A percentile compares a stretch with the other conserved stretches of the same genome.
These are phyloP conservation scores for Pseudocercospora macadamiae DNA, from an alignment of 2,329 filamentous ascomycete species.

Conservation along the genomic window DNA sequence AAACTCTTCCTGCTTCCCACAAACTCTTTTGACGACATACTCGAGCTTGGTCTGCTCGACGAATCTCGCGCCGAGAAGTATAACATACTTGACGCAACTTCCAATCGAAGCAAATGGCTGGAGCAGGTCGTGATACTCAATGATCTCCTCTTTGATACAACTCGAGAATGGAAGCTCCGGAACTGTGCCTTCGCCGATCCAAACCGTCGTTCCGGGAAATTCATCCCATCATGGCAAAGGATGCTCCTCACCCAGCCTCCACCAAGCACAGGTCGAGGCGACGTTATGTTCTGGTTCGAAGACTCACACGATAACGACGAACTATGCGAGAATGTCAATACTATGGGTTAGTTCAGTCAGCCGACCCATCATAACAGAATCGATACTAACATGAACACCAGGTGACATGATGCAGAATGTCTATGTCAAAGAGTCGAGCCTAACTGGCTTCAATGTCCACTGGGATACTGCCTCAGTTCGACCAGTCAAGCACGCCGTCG, in stretches of 20 bases:
- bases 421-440: conserved; percentile 19
- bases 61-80: conserved; percentile 13
- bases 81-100: conserved; percentile 25
- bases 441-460: conserved; percentile 13
- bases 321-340: conserved; percentile 22
- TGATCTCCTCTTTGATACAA: conserved; percentile 26
- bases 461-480: conserved; percentile 18
- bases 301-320: conserved; percentile 23
- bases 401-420: conserved; percentile 22
- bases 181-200: conserved; percentile 17
- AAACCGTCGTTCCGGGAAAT: not conserved
- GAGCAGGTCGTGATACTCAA: conserved; percentile 24
- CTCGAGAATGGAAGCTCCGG: conserved; percentile 21
- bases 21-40: conserved; percentile 22
- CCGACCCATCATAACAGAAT: no score
- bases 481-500: conserved; percentile 24
- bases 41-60: conserved; percentile 19
- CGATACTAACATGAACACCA: not conserved
- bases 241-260: conserved; percentile 26
- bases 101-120: conserved; percentile 22
- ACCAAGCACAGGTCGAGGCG: conserved; percentile 19
- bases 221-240: conserved; percentile 25
- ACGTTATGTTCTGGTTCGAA: conserved; percentile 28
- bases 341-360: conserved; percentile 4
- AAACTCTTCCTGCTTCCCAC: conserved; percentile 28